Evolutionary conservation across 2,329 filamentous ascomycete genomes (phyloP), one percentile per base, ranked within the genome.

Genomic region (Botrytis tulipae): DNA sequence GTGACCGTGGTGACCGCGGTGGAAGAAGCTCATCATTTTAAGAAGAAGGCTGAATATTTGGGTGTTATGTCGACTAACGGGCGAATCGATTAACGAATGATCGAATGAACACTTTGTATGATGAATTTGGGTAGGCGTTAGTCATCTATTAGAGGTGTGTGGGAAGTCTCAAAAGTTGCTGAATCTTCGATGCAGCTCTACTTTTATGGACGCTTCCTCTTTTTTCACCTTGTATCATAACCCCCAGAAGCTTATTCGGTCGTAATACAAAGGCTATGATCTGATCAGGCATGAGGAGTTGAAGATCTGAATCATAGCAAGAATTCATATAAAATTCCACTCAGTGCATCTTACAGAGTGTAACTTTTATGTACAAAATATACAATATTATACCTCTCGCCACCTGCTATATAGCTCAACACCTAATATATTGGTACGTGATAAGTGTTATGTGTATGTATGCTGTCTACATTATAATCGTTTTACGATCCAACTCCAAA

Each of bases 201-300:
- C 51, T 69, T 57, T 57, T 71, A 60, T 61, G 73, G 73, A 66
- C 29, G 65, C 57, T 67, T 75, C 67, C 44, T 74, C 71, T 71
- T 76, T 76, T 73, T 72, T 54, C 71, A 75, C 74, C 75, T 77
- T 80, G 76, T 79, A 75, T 78, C 77, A 74, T 77, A 63, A 72
- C 48, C 73, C 65, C 65, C 73, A 32, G 48, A 72, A 44, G 25
- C 35, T 44, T 66, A 54, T 44, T 71, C 61, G 35, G 51, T 75
- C 79, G 77, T 79, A 80, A 76, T 77, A 76, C 77, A 78, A 74
- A 75, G 77, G 76, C 70, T 66, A 70, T 76, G 76, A 67, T 71
- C 72, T 73, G 61, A 67, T 71, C 70, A 54, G 61, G 66, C 67
- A 65, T 54, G 57, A 62, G 72, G 61, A 75, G 68, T 76, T 48